A percentile compares a stretch with the other conserved stretches of the same genome.
phyloP scores from a whole-genome alignment of 1,284 basidiomycete genomes.

The Irpex sp. region DNA sequence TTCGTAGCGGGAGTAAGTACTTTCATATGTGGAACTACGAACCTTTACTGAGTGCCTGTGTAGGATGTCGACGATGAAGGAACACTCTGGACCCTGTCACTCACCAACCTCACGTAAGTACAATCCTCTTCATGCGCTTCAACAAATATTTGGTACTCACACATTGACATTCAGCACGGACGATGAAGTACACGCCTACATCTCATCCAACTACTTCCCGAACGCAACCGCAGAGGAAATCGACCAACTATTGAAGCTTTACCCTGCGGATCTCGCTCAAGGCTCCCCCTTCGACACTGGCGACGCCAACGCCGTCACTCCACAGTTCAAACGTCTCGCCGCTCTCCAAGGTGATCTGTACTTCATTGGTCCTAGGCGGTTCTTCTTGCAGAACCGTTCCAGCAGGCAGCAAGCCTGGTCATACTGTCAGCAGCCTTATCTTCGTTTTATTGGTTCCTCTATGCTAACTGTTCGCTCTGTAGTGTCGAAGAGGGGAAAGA shows the following conservation, averaged over 20 bases:
- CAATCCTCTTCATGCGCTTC: not conserved
- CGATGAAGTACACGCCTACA: constrained; percentile 32
- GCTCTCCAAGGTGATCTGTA: constrained; percentile 47
- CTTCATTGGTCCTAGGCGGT: constrained; percentile 51
- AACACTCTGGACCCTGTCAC: not conserved
- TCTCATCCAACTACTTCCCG: constrained; percentile 24
- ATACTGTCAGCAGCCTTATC: constrained; percentile 18
- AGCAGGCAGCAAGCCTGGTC: constrained; percentile 26
- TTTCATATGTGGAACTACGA: too few relatives aligned
- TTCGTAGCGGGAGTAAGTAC: constrained; percentile 23
- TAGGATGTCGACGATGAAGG: not conserved
- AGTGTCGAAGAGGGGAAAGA: constrained; percentile 16
- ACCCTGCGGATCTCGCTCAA: constrained; percentile 26
- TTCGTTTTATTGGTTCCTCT: not conserved
- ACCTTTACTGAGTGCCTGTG: too few relatives aligned
- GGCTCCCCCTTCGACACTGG: constrained; percentile 55
- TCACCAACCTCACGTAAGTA: not conserved
- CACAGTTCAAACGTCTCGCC: constrained; percentile 51
- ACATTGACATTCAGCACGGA: constrained; percentile 33
- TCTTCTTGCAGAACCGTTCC: constrained; percentile 34
- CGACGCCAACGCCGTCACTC: constrained; percentile 38
- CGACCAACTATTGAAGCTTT: constrained; percentile 20
- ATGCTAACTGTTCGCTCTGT: not conserved
- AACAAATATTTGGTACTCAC: not conserved
- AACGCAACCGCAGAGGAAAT: constrained; percentile 14